These are phyloP conservation scores for Vanilla planifolia DNA, from an alignment of 106 monocot genomes.

Conservation along the genomic window DNA sequence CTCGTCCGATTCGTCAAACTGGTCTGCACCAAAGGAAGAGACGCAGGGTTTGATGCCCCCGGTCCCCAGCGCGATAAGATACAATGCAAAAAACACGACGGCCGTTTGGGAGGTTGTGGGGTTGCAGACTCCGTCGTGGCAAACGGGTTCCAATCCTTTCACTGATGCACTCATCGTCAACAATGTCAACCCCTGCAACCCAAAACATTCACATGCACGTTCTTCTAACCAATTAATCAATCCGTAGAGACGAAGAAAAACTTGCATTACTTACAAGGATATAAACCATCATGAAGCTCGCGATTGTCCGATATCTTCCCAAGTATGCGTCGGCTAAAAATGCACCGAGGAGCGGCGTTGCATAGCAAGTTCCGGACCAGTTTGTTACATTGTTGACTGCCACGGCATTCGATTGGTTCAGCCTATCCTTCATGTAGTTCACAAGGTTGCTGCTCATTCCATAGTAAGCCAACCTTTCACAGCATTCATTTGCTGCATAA, in stretches of 20 bases:
- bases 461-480: conserved; percentile 57
- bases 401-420: conserved; percentile 17
- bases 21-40: conserved; percentile 57
- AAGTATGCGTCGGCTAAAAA: conserved; percentile 53
- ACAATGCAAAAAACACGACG: conserved; percentile 29
- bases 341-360: conserved; percentile 46
- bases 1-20: conserved; percentile 46
- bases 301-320: conserved; percentile 47
- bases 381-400: conserved; percentile 51
- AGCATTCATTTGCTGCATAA: conserved; percentile 38
- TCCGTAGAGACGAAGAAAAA: too few relatives aligned
- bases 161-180: conserved; percentile 36
- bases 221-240: too few relatives aligned
- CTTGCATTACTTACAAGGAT: conserved; percentile 15
- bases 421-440: conserved; percentile 38
- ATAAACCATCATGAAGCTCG: conserved; percentile 47
- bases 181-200: conserved; percentile 25
- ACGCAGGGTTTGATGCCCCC: conserved; percentile 64
- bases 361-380: conserved; percentile 60
- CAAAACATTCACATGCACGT: too few relatives aligned
- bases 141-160: conserved; percentile 34
- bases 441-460: conserved; percentile 66
- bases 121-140: conserved; percentile 15
- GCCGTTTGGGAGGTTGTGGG: conserved; percentile 20
- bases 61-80: conserved; percentile 50